Percentiles rank a stretch among this genome's conserved stretches.
Evolutionary conservation across 2,329 filamentous ascomycete species (phyloP).

Genomic region (Paracoccidioides lutzii): DNA sequence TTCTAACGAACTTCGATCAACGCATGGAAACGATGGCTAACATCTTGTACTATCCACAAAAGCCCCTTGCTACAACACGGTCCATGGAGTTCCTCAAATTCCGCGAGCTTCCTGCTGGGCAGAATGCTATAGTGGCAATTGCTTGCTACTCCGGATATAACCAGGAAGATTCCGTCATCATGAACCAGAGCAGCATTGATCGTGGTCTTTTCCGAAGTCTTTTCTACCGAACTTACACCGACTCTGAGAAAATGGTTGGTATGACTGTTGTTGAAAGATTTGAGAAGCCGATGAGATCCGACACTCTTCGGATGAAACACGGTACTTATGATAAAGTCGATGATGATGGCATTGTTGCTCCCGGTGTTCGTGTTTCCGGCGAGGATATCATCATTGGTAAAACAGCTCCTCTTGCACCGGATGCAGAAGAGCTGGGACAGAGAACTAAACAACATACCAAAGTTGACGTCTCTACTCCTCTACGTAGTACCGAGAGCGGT

Average conservation of each 20-base stretch:
- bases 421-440: slow-evolving; percentile 86
- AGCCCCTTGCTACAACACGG: slow-evolving; percentile 85
- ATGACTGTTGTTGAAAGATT: slow-evolving; percentile 88
- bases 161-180: slow-evolving; percentile 99
- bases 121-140: slow-evolving; percentile 97
- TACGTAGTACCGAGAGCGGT: slow-evolving; percentile 91
- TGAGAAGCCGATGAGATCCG: slow-evolving; percentile 80
- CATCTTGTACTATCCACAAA: slow-evolving; percentile 97
- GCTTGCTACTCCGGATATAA: slow-evolving; percentile 97
- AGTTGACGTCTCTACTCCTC: slow-evolving; percentile 86
- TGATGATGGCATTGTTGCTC: slow-evolving; percentile 86
- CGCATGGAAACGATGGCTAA: slow-evolving; percentile 99
- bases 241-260: slow-evolving; percentile 91
- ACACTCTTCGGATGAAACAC: slow-evolving; percentile 85
- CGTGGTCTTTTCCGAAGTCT: slow-evolving; percentile 92
- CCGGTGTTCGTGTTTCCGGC: slow-evolving; percentile 86
- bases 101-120: slow-evolving; percentile 87
- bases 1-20: slow-evolving; percentile 89
- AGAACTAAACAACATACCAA: slow-evolving; percentile 82
- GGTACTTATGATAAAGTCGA: slow-evolving; percentile 97
- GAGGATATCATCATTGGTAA: slow-evolving; percentile 99
- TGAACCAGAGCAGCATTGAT: slow-evolving; percentile 99
- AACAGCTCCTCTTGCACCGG: slow-evolving; percentile 84
- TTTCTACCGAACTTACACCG: slow-evolving; percentile 95
- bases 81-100: slow-evolving; percentile 99